Percentiles rank a stretch among this genome's conserved stretches.
These are phyloP conservation scores for Botrytis medusae DNA, from an alignment of 2,329 filamentous ascomycete species.

Conservation along the genomic window DNA sequence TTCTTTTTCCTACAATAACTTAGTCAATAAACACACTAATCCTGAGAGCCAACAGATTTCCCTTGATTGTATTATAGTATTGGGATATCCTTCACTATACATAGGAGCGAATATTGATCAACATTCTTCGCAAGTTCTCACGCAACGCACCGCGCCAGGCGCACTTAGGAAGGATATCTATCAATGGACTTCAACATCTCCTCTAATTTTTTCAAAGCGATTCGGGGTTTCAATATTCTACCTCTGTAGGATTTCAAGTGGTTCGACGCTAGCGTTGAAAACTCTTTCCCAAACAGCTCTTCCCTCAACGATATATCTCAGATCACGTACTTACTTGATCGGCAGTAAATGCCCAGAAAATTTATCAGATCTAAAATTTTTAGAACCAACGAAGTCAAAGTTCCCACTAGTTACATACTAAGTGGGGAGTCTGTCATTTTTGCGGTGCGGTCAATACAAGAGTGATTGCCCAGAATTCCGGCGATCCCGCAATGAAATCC, in stretches of 20 bases:
- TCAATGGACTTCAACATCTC: background rate
- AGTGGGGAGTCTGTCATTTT: background rate
- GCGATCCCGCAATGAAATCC: background rate
- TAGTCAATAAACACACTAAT: background rate
- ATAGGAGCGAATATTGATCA: background rate
- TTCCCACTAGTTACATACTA: background rate
- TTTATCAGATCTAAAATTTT: background rate
- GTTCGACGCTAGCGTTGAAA: background rate
- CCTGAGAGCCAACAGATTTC: background rate
- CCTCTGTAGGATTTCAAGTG: background rate
- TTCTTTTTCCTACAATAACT: background rate
- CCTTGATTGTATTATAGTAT: background rate
- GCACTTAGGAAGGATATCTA: background rate
- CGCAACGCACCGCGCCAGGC: background rate
- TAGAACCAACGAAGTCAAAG: fast-evolving
- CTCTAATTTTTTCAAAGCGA: background rate
- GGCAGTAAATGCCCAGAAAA: background rate
- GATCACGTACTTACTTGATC: background rate
- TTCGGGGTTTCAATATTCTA: background rate
- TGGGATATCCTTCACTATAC: background rate
- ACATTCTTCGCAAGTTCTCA: background rate
- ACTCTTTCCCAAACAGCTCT: background rate
- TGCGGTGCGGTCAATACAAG: background rate
- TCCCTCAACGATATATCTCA: background rate
- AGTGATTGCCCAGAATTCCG: background rate